Conservation (phyloP, 176 grass and related monocot species). For the Eleusine coracana region DNA sequence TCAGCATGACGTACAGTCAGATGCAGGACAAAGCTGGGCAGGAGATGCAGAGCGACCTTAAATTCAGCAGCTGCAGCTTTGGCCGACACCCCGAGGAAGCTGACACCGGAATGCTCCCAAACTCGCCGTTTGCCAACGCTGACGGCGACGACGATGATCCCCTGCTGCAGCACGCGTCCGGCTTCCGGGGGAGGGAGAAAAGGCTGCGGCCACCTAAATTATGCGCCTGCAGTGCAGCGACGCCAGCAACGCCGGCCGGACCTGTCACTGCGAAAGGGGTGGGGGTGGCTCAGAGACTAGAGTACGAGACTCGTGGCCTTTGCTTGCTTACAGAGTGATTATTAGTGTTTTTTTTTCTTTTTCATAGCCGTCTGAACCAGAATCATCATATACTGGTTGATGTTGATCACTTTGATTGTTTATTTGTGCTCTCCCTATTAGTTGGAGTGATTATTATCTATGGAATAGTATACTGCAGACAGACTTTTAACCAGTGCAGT, state of each 20-base stretch:
- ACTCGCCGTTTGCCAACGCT: slow-evolving; percentile 26
- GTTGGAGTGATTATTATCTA: background rate
- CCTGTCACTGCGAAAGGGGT: background rate
- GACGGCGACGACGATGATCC: background rate
- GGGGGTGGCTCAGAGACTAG: background rate
- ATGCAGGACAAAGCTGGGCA: background rate
- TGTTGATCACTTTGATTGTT: background rate
- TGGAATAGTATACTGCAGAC: background rate
- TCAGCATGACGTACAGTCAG: background rate
- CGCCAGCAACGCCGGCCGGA: background rate
- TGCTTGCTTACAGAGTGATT: background rate
- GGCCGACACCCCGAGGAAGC: slow-evolving; percentile 23
- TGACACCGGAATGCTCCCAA: slow-evolving; percentile 42
- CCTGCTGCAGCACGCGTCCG: background rate
- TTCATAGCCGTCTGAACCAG: background rate
- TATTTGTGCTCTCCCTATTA: background rate
- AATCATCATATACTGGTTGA: background rate
- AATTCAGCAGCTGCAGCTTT: slow-evolving; percentile 10
- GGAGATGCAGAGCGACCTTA: slow-evolving; percentile 9
- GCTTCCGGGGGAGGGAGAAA: background rate
- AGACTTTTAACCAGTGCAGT: background rate
- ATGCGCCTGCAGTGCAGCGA: background rate
- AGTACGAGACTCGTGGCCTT: background rate
- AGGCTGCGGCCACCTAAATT: slow-evolving; percentile 33
- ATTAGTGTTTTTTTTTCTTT: background rate